Conservation (phyloP, 352 stramenopile genomes). For the Pythium coloratum region DNA sequence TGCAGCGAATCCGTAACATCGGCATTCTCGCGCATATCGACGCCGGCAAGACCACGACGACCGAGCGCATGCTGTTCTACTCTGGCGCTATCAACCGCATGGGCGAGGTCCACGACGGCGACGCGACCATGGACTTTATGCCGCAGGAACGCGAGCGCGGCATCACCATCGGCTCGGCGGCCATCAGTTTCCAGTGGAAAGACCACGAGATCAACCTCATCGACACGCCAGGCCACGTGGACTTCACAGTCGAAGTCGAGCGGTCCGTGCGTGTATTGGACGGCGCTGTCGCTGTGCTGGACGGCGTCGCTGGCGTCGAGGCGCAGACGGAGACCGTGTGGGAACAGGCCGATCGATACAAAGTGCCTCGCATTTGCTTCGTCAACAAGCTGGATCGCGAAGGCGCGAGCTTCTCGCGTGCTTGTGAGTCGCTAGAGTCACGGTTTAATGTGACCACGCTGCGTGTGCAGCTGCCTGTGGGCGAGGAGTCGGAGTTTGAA, state of each 20-base stretch:
- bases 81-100: conserved; percentile 75
- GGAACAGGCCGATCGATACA: conserved; percentile 77
- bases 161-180: conserved; percentile 98
- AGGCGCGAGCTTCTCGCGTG: conserved; percentile 92
- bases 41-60: conserved; percentile 98
- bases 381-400: conserved; percentile 98
- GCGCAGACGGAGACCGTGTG: conserved; percentile 86
- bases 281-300: conserved; percentile 95
- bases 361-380: conserved; percentile 93
- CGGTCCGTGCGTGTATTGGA: conserved; percentile 96
- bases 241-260: conserved; percentile 99
- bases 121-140: conserved; percentile 85
- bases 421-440: conserved; percentile 72
- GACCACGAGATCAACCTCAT: conserved; percentile 97
- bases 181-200: conserved; percentile 95
- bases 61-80: conserved; percentile 98
- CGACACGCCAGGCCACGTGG: conserved; percentile 96
- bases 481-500: conserved; percentile 61
- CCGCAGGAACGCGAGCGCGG: conserved; percentile 95
- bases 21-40: conserved; percentile 99
- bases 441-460: conserved; percentile 63
- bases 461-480: conserved; percentile 63
- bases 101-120: conserved; percentile 76
- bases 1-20: conserved; percentile 92
- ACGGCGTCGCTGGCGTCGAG: conserved; percentile 97